Conservation (phyloP, 1,284 basidiomycete species). For the Ustilago lituana region DNA sequence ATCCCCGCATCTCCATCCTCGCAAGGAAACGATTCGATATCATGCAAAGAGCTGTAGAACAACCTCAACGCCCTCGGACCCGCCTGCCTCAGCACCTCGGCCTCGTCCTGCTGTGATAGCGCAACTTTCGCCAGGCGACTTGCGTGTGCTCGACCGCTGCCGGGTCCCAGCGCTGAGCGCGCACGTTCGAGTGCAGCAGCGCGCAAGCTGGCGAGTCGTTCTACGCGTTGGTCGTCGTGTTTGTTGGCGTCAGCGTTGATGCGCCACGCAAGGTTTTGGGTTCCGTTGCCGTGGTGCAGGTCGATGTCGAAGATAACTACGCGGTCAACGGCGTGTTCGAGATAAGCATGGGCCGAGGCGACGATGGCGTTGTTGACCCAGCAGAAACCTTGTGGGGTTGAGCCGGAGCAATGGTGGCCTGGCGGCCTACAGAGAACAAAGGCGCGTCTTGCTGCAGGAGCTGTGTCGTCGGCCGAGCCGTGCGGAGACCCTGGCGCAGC, state of each 20-base stretch:
- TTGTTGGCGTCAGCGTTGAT: slow-evolving; percentile 83
- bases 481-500: too few relatives aligned
- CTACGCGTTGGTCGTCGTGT: slow-evolving; percentile 45
- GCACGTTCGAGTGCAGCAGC: slow-evolving; percentile 29
- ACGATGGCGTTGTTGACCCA: slow-evolving; percentile 93
- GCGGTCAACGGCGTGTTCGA: slow-evolving; percentile 80
- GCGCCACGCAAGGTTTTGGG: slow-evolving; percentile 88
- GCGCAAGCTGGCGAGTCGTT: slow-evolving; percentile 38
- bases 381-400: slow-evolving; percentile 80
- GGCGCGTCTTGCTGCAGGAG: slow-evolving; percentile 51
- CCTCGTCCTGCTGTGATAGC: slow-evolving; percentile 27
- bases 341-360: slow-evolving; percentile 89
- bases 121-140: slow-evolving; percentile 17
- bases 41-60: slow-evolving; percentile 89
- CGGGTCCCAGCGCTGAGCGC: slow-evolving; percentile 14
- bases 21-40: slow-evolving; percentile 87
- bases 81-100: slow-evolving; percentile 21
- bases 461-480: not conserved
- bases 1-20: slow-evolving; percentile 84
- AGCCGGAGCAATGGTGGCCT: slow-evolving; percentile 66
- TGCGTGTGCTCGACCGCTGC: slow-evolving; percentile 17
- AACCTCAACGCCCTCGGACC: slow-evolving; percentile 71
- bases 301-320: slow-evolving; percentile 92
- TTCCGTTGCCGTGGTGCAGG: slow-evolving; percentile 86
- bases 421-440: slow-evolving; percentile 66